These are phyloP conservation scores for Halophytophthora polymorphica DNA, from an alignment of 352 stramenopile genomes.

Conservation along the genomic window DNA sequence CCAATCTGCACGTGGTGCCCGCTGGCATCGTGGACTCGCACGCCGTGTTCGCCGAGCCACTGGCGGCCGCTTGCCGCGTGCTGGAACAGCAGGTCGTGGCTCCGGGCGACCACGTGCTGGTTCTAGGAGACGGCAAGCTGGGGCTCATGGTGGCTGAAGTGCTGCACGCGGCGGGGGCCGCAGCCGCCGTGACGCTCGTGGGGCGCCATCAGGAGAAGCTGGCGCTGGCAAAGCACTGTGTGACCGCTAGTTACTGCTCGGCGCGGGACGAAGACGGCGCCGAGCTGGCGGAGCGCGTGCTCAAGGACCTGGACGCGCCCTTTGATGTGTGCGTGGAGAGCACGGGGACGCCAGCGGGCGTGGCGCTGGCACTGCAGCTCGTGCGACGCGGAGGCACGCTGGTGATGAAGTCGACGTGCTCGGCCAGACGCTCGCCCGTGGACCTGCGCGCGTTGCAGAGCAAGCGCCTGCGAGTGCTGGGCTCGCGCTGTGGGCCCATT, in stretches of 20 bases:
- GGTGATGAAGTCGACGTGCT: slow-evolving; percentile 57
- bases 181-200: slow-evolving; percentile 45
- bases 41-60: slow-evolving; percentile 82
- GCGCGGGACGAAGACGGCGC: slow-evolving; percentile 15
- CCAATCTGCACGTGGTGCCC: slow-evolving; percentile 83
- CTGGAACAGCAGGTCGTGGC: slow-evolving; percentile 77
- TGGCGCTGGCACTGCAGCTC: slow-evolving; percentile 40
- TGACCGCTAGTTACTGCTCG: slow-evolving; percentile 28
- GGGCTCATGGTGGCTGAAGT: slow-evolving; percentile 86
- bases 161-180: slow-evolving; percentile 33
- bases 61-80: slow-evolving; percentile 85
- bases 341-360: slow-evolving; percentile 45
- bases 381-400: slow-evolving; percentile 32
- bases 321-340: slow-evolving; percentile 74
- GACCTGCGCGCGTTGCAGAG: slow-evolving; percentile 23
- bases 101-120: slow-evolving; percentile 54
- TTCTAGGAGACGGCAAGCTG: slow-evolving; percentile 89
- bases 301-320: slow-evolving; percentile 7
- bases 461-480: slow-evolving; percentile 51
- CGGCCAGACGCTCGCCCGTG: slow-evolving; percentile 29
- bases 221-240: slow-evolving; percentile 43
- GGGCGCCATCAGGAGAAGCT: slow-evolving; percentile 63
- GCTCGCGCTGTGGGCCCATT: slow-evolving; percentile 69
- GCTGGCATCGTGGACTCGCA: slow-evolving; percentile 59
- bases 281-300: slow-evolving; percentile 19